A percentile compares a stretch with the other conserved stretches of the same genome.
Evolutionary conservation across 257 asterid genomes (phyloP).

Genomic region (Dorcoceras hygrometricum): DNA sequence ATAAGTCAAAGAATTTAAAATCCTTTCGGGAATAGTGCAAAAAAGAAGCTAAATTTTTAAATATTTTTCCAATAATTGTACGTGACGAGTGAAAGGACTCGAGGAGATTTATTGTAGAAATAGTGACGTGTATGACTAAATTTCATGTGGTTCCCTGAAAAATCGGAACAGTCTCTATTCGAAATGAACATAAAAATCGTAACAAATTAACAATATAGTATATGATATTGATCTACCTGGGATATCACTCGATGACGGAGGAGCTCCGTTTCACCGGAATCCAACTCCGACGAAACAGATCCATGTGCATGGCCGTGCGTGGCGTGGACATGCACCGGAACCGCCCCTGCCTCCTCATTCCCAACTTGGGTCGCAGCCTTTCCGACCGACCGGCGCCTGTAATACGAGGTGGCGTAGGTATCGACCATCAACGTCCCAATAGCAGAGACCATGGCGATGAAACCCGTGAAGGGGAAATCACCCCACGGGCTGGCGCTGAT

Average conservation of each 20-base stretch:
- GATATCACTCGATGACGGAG: constrained; percentile 39
- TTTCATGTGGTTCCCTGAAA: no score
- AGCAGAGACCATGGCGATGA: constrained; percentile 41
- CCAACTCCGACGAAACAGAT: not conserved
- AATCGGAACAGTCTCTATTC: not conserved
- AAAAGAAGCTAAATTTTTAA: no score
- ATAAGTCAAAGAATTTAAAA: no score
- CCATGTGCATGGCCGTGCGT: constrained; percentile 34
- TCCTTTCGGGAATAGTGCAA: no score
- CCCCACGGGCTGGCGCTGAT: constrained; percentile 32
- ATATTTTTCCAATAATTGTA: no score
- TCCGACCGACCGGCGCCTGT: not conserved
- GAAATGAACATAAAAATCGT: not conserved
- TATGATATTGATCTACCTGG: no score
- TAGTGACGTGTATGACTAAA: no score
- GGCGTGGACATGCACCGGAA: constrained; percentile 18
- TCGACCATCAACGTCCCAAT: constrained; percentile 44
- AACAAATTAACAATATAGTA: not conserved
- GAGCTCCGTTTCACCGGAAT: constrained; percentile 22
- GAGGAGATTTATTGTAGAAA: no score
- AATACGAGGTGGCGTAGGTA: constrained; percentile 30
- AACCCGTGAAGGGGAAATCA: constrained; percentile 47
- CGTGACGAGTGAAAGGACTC: no score
- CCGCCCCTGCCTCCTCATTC: constrained; percentile 12
- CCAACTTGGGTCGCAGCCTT: not conserved